Evolutionary conservation across 371 early-diverging fungal genomes (phyloP), one percentile per base, ranked within the genome.

Genomic region (Fennellomyces sp.): DNA sequence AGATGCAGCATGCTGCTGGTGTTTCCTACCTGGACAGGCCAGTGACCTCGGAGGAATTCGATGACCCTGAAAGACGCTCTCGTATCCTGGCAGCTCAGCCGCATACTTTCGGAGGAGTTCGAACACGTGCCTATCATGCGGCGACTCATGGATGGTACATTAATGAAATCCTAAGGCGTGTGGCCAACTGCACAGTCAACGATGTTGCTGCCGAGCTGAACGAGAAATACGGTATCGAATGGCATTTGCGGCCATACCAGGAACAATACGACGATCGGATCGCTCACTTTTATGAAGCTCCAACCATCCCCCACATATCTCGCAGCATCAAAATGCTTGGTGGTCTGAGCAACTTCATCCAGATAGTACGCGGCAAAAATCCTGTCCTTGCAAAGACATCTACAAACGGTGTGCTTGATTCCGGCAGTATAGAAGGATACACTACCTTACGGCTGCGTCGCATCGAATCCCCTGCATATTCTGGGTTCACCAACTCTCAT

Each of bases 141-240:
- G 53, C 82, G 19, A 82, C 84, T 2, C 78, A 84, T 39, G 92
- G 91, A 13, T 88, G 85, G 86, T 89, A 79, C 68, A 54, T 88
- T 48, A 90, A 92, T 60, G 90, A 90, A 61, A 66, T 92, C 61
- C 77, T 88, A 21, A 75, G 81, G 1, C 78, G 91, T 2, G 85
- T 81, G 12, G 47, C 78, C 52, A 60, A 78, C 15, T 72, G 82
- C 7, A 83, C 87, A 11, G 69, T 90, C 27, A 83, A 88, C 26
- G 76, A 82, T 38, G 76, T 88, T 54, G 74, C 75, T 13, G 56
- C 73, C 36, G 76, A 88, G 53, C 83, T 84, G 29, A 61, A 55
- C 11, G 51, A 55, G 2, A 65, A 70, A 50, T 68, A 70, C 5
- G 75, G 75, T 52, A 60, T 81, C 13, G 89, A 90, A 58, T 80